Evolutionary conservation across 1,284 basidiomycete genomes (phyloP).

Genomic region (Cystobasidium sp.): DNA sequence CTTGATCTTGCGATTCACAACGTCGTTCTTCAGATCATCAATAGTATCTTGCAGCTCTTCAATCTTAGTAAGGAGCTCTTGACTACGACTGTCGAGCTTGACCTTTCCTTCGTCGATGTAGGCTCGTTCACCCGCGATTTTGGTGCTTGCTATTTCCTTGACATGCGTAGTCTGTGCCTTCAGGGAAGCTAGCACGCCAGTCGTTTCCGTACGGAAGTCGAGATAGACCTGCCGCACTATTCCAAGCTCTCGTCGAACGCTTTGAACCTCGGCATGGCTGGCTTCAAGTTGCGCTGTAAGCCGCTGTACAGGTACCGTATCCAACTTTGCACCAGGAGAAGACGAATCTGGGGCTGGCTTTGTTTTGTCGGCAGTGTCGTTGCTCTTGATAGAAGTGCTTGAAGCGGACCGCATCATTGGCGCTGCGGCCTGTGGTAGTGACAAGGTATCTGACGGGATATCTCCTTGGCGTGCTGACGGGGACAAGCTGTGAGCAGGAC

Average conservation of each 20-base stretch:
- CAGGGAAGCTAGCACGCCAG: conserved; percentile 75
- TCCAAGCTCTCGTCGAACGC: conserved; percentile 87
- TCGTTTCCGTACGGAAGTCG: conserved; percentile 88
- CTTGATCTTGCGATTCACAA: conserved; percentile 83
- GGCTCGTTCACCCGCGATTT: conserved; percentile 81
- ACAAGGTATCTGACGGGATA: conserved; percentile 48
- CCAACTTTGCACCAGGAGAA: conserved; percentile 19
- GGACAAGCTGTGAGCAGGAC: conserved; percentile 17
- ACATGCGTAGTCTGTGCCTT: conserved; percentile 83
- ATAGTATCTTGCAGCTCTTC: conserved; percentile 93
- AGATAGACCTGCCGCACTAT: conserved; percentile 91
- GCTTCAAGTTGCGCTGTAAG: conserved; percentile 81
- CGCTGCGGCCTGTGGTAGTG: conserved; percentile 44
- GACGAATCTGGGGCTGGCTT: conserved; percentile 57
- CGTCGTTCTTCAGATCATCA: conserved; percentile 88
- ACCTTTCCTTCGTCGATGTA: conserved; percentile 90
- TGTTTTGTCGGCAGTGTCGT: conserved; percentile 56
- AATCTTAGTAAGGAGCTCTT: conserved; percentile 87
- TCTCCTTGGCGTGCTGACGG: conserved; percentile 41
- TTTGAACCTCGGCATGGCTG: conserved; percentile 93
- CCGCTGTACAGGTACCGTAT: conserved; percentile 55
- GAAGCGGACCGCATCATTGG: conserved; percentile 29
- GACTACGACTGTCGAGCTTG: conserved; percentile 83
- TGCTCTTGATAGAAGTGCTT: neutral
- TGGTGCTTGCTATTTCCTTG: conserved; percentile 75